phyloP scores from a whole-genome alignment of 1,284 basidiomycete species.

The Lentinula novae-zelandiae region DNA sequence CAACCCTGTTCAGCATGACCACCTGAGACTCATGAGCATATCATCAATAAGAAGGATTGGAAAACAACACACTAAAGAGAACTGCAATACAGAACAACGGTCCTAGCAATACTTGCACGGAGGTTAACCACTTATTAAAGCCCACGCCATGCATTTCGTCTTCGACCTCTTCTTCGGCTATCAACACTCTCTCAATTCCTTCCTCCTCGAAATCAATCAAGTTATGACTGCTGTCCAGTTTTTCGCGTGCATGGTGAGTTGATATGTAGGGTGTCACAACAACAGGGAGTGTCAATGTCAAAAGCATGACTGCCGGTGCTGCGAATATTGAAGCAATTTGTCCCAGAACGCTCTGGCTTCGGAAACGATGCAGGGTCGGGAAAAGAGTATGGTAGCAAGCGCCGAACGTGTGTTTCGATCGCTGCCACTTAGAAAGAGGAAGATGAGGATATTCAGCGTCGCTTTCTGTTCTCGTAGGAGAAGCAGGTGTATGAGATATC shows the following conservation, averaged over 20 bases:
- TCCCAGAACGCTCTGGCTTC: constrained; percentile 68
- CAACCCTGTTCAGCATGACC: constrained; percentile 49
- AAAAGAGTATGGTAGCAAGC: constrained; percentile 67
- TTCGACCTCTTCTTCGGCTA: constrained; percentile 63
- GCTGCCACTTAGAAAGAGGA: constrained; percentile 37
- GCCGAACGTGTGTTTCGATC: constrained; percentile 34
- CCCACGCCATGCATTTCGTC: constrained; percentile 59
- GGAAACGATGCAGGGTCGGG: constrained; percentile 81
- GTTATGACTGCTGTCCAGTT: constrained; percentile 34
- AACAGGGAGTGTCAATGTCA: constrained; percentile 91
- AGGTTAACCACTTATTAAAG: constrained; percentile 82
- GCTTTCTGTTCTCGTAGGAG: constrained; percentile 36
- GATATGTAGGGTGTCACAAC: constrained; percentile 64
- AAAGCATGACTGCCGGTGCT: constrained; percentile 79
- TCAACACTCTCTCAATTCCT: constrained; percentile 56
- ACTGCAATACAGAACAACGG: constrained; percentile 76
- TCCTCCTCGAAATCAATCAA: constrained; percentile 71
- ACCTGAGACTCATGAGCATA: constrained; percentile 34
- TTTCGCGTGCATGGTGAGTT: constrained; percentile 40
- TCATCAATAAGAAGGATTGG: neutral
- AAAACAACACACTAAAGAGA: constrained; percentile 59
- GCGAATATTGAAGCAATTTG: constrained; percentile 79
- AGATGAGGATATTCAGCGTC: constrained; percentile 35
- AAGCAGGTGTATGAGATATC: constrained; percentile 55
- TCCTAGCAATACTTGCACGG: constrained; percentile 75